A percentile compares a stretch with the other conserved stretches of the same genome.
These are phyloP conservation scores for Oryza coarctata DNA, from an alignment of 176 grass and related monocot genomes.

Conservation along the genomic window DNA sequence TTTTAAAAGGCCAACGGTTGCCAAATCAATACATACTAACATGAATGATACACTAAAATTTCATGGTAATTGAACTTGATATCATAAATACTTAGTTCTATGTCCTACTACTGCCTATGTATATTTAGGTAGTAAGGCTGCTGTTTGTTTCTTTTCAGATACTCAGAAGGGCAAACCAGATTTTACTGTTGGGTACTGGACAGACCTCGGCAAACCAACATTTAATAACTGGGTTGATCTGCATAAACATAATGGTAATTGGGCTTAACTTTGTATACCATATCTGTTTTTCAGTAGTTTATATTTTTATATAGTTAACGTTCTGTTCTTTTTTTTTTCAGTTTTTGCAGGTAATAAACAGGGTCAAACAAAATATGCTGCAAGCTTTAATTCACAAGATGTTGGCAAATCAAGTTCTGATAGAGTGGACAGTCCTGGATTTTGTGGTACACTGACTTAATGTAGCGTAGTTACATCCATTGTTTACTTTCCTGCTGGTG, in stretches of 20 bases:
- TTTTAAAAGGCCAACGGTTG: constrained; percentile 8
- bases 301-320: background rate
- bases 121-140: background rate
- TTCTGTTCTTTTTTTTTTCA: constrained; percentile 18
- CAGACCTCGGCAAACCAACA: background rate
- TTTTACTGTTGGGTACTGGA: background rate
- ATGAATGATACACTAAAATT: constrained; percentile 32
- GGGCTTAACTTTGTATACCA: constrained; percentile 19
- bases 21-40: constrained; percentile 25
- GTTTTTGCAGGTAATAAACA: constrained; percentile 38
- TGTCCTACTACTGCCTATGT: background rate
- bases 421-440: constrained; percentile 17
- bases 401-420: constrained; percentile 16
- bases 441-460: constrained; percentile 23
- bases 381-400: constrained; percentile 10
- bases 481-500: constrained; percentile 9
- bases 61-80: constrained; percentile 30
- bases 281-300: constrained; percentile 8
- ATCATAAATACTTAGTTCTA: constrained; percentile 15
- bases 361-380: constrained; percentile 4
- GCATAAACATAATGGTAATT: constrained; percentile 9
- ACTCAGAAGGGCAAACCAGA: constrained; percentile 8
- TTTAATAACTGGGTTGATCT: constrained; percentile 2
- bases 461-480: background rate
- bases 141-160: constrained; percentile 10